Conservation (phyloP, 1,139 yeast genomes). For the Geotrichum klebahnii region DNA sequence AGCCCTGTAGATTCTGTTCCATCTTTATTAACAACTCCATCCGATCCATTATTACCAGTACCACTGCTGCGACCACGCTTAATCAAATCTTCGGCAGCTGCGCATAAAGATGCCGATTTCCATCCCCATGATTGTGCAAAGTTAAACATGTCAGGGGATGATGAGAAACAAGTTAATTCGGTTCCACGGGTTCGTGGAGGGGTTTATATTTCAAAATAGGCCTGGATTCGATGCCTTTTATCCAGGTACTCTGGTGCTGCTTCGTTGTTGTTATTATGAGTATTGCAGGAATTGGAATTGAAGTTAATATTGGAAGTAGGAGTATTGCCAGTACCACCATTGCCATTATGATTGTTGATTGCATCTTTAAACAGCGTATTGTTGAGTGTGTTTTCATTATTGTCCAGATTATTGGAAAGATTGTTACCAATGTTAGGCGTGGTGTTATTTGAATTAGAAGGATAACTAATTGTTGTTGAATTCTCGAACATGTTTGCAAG, state of each 20-base stretch:
- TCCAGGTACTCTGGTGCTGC: constrained; percentile 35
- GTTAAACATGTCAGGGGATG: constrained; percentile 50
- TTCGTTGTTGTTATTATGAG: neutral
- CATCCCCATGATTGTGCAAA: constrained; percentile 55
- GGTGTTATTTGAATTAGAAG: too few species aligned
- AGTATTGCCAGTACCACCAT: neutral
- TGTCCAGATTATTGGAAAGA: too few species aligned
- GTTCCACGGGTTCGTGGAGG: constrained; percentile 40
- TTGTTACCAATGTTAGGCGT: too few species aligned
- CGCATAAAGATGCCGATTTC: constrained; percentile 50
- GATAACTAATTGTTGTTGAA: too few species aligned
- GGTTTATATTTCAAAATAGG: constrained; percentile 50
- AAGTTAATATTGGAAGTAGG: neutral
- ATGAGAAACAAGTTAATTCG: constrained; percentile 46
- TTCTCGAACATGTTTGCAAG: too few species aligned
- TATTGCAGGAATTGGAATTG: neutral
- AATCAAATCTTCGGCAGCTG: constrained; percentile 42
- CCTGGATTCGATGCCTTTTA: constrained; percentile 44
- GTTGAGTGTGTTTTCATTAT: too few species aligned
- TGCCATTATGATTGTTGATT: too few species aligned
- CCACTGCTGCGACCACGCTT: neutral
- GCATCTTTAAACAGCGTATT: too few species aligned
- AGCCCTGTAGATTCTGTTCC: constrained; percentile 29
- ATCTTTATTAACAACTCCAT: constrained; percentile 27
- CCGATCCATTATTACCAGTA: constrained; percentile 24